Conservation (phyloP, 768 basidiomycete species). For the Lactifluus pinguis region DNA sequence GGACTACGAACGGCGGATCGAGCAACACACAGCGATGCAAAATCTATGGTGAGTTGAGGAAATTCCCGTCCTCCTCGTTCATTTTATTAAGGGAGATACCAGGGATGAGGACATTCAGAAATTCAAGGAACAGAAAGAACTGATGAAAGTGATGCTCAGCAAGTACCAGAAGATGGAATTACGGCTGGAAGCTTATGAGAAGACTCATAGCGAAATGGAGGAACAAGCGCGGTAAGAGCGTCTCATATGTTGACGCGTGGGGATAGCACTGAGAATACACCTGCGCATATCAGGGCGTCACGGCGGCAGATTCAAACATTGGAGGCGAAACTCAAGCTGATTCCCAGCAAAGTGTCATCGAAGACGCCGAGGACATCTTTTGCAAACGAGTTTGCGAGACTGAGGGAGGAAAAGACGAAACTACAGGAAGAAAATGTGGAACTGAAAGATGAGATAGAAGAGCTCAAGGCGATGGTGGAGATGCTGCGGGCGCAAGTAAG, state of each 20-base stretch:
- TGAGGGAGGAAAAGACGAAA: constrained; percentile 42
- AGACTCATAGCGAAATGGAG: constrained; percentile 44
- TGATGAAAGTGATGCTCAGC: constrained; percentile 46
- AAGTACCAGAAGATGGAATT: constrained; percentile 60
- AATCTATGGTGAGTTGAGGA: constrained; percentile 51
- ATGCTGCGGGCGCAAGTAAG: constrained; percentile 48
- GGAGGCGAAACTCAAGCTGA: constrained; percentile 44
- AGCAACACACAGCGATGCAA: constrained; percentile 69
- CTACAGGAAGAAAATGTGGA: constrained; percentile 52
- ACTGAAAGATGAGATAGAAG: constrained; percentile 48
- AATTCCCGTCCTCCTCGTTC: background rate
- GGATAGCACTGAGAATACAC: background rate
- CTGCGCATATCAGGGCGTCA: constrained; percentile 33
- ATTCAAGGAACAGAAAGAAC: constrained; percentile 54
- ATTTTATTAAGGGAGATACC: background rate
- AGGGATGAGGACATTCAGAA: constrained; percentile 72
- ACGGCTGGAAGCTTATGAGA: constrained; percentile 49
- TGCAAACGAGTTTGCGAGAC: constrained; percentile 28
- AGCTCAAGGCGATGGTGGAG: constrained; percentile 65
- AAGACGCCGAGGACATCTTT: constrained; percentile 6
- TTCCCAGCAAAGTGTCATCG: constrained; percentile 23
- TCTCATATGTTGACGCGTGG: background rate
- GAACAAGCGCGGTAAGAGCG: constrained; percentile 49
- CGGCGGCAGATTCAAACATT: constrained; percentile 54
- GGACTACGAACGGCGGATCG: constrained; percentile 85